Base-by-base conservation (phyloP, 2,329 filamentous ascomycete genomes). In the Aspergillus terreus region DNA sequence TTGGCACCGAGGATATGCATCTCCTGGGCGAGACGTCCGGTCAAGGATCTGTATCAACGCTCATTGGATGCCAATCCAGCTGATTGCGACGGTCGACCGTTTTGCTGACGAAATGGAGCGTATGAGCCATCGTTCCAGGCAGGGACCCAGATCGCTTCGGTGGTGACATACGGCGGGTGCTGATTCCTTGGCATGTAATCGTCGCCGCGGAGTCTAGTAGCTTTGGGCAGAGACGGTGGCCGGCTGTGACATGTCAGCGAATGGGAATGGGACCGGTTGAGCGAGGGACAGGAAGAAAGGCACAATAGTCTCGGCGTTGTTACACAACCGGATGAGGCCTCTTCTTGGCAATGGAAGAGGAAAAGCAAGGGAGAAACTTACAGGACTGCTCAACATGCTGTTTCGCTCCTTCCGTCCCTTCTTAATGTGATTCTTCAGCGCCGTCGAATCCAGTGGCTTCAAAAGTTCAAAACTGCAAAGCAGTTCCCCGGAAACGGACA, bases 351-450 rank as follows among this genome's bases (percentile, higher is more conserved):
- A 51, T 47, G 51, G 57, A 52, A 47, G 36, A 50, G 52, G 42
- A 50, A 44, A 58, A 50, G 54, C 52, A 57, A 59, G 49, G 56
- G 55, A 50, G 38, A 48, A 47, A 86, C 90, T 76, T 85, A 95
- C 90, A 68, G 92, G 92, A 78, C 91, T 96, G 79, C 95, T 96
- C 54, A 96, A 81, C 82, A 96, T 95, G 73, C 86, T 92, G 72
- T 96, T 90, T 55, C 92, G 83, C 79, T 95, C 95, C 74, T 92
- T 96, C 55, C 92, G 83, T 56, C 92, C 92, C 78, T 96, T 97
- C 79, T 99, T 99, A 74, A 99, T 99, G 68, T 99, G 94, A 63
- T 87, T 96, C 81, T 99, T 99, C 56, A 99, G 79, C 32, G 92
- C 92, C 63, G 89, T 95, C 11, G 92, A 96, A 72, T 99, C 94